Conservation (phyloP, 1,284 basidiomycete species). For the Cryptococcus sp. region DNA sequence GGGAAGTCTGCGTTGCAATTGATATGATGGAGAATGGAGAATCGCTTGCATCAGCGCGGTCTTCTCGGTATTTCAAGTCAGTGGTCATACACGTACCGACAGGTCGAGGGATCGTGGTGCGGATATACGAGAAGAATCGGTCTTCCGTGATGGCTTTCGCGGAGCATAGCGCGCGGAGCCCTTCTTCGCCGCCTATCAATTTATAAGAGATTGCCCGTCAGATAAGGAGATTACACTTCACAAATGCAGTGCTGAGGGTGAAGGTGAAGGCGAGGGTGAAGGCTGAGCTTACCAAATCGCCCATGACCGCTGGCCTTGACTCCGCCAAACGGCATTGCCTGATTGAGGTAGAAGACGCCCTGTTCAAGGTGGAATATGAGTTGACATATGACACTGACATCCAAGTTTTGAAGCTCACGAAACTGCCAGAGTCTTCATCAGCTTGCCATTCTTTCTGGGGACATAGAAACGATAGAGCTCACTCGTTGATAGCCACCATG, state of each 20-base stretch:
- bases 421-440: conserved; percentile 11
- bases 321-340: conserved; percentile 92
- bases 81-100: conserved; percentile 27
- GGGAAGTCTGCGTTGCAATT: conserved; percentile 29
- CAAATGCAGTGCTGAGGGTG: no score
- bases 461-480: conserved; percentile 70
- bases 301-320: conserved; percentile 86
- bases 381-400: background rate
- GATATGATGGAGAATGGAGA: conserved; percentile 15
- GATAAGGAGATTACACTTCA: no score
- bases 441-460: background rate
- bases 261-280: background rate
- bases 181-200: conserved; percentile 78
- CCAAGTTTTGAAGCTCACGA: conserved; percentile 16
- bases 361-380: conserved; percentile 22
- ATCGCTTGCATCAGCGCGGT: conserved; percentile 20
- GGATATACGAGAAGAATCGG: conserved; percentile 74
- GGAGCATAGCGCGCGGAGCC: conserved; percentile 80
- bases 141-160: conserved; percentile 85
- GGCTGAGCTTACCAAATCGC: conserved; percentile 69
- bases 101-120: conserved; percentile 74
- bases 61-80: background rate
- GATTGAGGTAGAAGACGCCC: conserved; percentile 85
- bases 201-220: conserved; percentile 1
- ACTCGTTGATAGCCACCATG: conserved; percentile 97